Evolutionary conservation across 177 flowering plant genomes (phyloP), one percentile per base, ranked within the genome.

Genomic region (Vitis hybrid): DNA sequence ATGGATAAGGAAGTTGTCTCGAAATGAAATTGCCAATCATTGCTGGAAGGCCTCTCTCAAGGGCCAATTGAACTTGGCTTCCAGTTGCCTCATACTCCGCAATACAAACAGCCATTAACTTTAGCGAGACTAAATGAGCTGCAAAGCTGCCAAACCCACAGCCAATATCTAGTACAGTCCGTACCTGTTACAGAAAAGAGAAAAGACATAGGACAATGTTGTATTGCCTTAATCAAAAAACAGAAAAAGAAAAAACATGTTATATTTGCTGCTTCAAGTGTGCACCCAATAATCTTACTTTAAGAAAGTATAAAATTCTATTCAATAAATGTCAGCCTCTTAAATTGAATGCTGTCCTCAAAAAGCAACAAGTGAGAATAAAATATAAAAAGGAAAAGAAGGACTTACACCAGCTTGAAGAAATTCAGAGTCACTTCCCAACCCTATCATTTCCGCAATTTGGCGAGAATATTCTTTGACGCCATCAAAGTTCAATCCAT

Each of bases 101-200:
- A 66, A 90, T 77, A 77, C 99, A 95, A 57, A 91, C 74, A 74
- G 93, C 77, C 94, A 88, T 93, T 68, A 93, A 31, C 16, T 89
- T 88, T 20, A 90, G 78, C 33, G 99, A 90, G 31, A 87, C 78
- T 56, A 94, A 79, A 81, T 92, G 99, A 68, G 99, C 97, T 64
- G 94, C 94, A 81, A 94, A 92, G 82, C 99, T 94, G 61, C 99
- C 99, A 81, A 90, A 94, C 64, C 99, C 99, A 76, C 99, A 94
- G 60, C 91, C 95, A 76, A 94, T 87, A 78, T 94, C 99, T 55
- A 94, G 81, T 49, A 94, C 87, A 62, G 75, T 86, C 26, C 65
- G 89, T 33, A 95, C 95, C 99, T 95, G 89, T 65, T 64, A 76
- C 53, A 52, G 45, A 65, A 18, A 16, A 55, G 29, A 57, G 11